phyloP scores from a whole-genome alignment of 202 grass and related monocot species.

The Schoenoplectus triqueter region DNA sequence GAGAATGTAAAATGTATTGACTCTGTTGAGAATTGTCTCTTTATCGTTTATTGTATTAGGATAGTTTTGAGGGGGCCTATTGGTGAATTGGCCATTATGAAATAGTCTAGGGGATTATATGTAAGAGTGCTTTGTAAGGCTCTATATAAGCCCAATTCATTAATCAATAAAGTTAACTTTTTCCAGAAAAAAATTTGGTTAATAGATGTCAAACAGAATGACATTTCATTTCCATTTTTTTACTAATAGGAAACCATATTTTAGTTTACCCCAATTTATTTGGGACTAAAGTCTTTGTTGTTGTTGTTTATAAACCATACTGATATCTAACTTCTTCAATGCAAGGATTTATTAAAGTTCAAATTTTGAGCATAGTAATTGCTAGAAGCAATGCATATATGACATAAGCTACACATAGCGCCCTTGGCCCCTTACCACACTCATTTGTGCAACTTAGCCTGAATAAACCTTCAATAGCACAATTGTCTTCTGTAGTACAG shows the following conservation, averaged over 20 bases:
- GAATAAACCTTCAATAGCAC: slow-evolving; percentile 24
- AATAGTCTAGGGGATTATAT: too few relatives aligned
- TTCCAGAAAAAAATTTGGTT: too few relatives aligned
- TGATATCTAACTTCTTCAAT: not conserved
- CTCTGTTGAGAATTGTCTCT: not conserved
- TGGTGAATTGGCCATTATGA: too few relatives aligned
- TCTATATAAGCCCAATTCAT: too few relatives aligned
- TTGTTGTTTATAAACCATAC: not conserved
- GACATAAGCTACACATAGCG: not conserved
- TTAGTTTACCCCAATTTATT: too few relatives aligned
- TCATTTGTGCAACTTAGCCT: slow-evolving; percentile 10
- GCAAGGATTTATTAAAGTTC: not conserved
- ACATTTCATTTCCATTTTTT: not conserved
- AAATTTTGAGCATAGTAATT: slow-evolving; percentile 16
- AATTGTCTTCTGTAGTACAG: not conserved
- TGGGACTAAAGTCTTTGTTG: too few relatives aligned
- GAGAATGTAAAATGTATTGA: not conserved
- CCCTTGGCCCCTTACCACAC: not conserved
- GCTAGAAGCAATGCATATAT: not conserved
- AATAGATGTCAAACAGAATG: slow-evolving; percentile 15
- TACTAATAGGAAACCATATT: too few relatives aligned
- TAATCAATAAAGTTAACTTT: too few relatives aligned
- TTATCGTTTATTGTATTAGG: not conserved
- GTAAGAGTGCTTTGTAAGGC: too few relatives aligned
- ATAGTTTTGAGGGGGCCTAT: too few relatives aligned